phyloP scores from a whole-genome alignment of 805 yeast genomes.

The Wickerhamiella sorbophila region DNA sequence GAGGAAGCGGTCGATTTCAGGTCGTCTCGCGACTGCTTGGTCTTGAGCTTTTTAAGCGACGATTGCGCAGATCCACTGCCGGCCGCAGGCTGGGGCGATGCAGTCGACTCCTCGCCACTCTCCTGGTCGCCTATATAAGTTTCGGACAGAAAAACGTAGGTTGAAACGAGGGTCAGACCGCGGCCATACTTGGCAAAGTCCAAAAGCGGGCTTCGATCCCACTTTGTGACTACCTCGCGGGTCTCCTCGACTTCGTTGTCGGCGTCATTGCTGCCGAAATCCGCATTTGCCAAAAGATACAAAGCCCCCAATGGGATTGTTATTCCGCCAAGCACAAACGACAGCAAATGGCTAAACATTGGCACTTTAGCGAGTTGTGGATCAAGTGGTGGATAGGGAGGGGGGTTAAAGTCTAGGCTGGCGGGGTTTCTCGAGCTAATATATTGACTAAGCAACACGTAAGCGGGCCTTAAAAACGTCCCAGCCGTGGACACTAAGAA shows the following conservation, averaged over 20 bases:
- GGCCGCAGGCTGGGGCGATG: constrained; percentile 21
- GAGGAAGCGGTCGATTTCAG: constrained; percentile 4
- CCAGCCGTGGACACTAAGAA: neutral
- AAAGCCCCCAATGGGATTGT: neutral
- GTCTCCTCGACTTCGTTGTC: neutral
- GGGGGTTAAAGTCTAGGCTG: neutral
- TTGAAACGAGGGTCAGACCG: neutral
- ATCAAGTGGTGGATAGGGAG: neutral
- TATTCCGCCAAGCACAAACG: neutral
- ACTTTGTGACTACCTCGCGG: neutral
- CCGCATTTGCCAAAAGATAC: neutral
- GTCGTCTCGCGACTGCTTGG: constrained; percentile 11
- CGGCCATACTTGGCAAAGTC: neutral
- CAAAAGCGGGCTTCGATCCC: neutral
- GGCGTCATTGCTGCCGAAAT: neutral
- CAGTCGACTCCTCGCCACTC: constrained; percentile 41
- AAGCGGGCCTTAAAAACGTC: neutral
- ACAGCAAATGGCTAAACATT: neutral
- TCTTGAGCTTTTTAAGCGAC: constrained; percentile 44
- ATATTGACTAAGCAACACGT: neutral
- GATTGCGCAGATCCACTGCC: constrained; percentile 32
- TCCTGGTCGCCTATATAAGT: constrained; percentile 28
- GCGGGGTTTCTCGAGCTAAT: neutral
- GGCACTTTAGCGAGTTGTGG: neutral
- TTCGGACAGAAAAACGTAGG: constrained; percentile 11